Evolutionary conservation across 2,329 filamentous ascomycete genomes (phyloP), one percentile per base, ranked within the genome.

Genomic region (Phyllosticta capitalensis): DNA sequence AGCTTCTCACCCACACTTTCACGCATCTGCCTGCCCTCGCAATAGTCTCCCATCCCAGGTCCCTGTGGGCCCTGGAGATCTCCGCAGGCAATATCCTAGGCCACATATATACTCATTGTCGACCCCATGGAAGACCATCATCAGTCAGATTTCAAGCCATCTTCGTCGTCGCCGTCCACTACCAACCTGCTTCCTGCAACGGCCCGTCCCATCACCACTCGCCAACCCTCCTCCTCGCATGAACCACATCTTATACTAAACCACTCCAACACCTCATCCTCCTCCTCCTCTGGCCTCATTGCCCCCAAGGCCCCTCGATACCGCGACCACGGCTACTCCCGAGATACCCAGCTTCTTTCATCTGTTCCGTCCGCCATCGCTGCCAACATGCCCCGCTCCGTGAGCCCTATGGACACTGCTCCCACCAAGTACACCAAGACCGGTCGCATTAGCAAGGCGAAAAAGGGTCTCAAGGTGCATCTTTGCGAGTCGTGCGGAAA

Each of bases 381-480:
- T 20, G 26, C 64, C 64, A 67, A 64, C 50, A 71, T 72, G 69
- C 67, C 70, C 64, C 67, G 65, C 55, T 72, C 69, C 19, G 61
- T 61, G 61, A 72, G 68, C 65, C 69, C 72, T 55, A 64, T 64
- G 20, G 66, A 68, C 30, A 69, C 67, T 65, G 59, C 64, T 52
- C 67, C 66, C 48, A 30, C 59, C 62, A 38, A 64, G 71, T 76
- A 74, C 64, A 79, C 76, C 20, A 72, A 71, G 62, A 78, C 76
- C 24, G 76, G 76, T 20, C 71, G 76, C 26, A 72, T 78, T 55
- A 77, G 75, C 61, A 78, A 77, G 66, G 76, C 76, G 6, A 74
- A 76, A 63, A 79, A 79, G 61, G 76, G 76, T 14, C 58, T 74
- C 49, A 75, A 75, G 62, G 72, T 78, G 20, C 76, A 78, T 61